These are phyloP conservation scores for Penicillium paneum DNA, from an alignment of 2,329 filamentous ascomycete species.

Conservation along the genomic window DNA sequence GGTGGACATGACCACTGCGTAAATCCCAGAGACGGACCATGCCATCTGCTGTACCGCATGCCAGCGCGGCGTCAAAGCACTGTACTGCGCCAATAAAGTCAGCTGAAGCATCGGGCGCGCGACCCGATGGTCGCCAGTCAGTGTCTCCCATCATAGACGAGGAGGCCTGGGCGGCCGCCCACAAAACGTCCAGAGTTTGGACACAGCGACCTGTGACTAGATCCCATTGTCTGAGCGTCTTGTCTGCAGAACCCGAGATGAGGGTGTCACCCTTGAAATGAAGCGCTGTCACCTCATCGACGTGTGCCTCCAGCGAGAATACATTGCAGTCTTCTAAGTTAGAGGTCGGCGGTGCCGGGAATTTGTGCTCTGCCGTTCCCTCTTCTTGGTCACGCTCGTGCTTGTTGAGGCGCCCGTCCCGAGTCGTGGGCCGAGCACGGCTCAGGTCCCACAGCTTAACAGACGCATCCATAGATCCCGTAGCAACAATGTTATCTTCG, in stretches of 20 bases:
- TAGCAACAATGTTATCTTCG: conserved; percentile 91
- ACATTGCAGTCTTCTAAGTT: conserved; percentile 87
- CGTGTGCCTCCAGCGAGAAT: conserved; percentile 84
- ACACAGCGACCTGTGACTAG: conserved; percentile 95
- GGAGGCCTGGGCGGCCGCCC: conserved; percentile 89
- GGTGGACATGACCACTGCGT: conserved; percentile 92
- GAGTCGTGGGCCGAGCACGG: conserved; percentile 76
- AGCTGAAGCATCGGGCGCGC: conserved; percentile 64
- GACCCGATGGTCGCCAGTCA: conserved; percentile 69
- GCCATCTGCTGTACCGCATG: conserved; percentile 93
- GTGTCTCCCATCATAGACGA: conserved; percentile 59
- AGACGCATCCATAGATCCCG: conserved; percentile 90
- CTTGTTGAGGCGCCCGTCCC: conserved; percentile 52
- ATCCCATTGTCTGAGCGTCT: conserved; percentile 97
- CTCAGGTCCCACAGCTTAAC: conserved; percentile 94
- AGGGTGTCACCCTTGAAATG: conserved; percentile 86
- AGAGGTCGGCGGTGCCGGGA: conserved; percentile 63
- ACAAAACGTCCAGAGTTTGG: conserved; percentile 95
- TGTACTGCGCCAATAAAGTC: conserved; percentile 95
- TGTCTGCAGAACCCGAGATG: conserved; percentile 94
- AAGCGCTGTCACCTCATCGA: conserved; percentile 90
- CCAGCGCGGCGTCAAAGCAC: conserved; percentile 91
- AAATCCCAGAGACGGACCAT: conserved; percentile 98
- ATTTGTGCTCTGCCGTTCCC: conserved; percentile 45
- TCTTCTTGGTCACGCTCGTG: conserved; percentile 49